Evolutionary conservation across 768 basidiomycete genomes (phyloP), one percentile per base, ranked within the genome.

Genomic region (Agaricus subrufescens): DNA sequence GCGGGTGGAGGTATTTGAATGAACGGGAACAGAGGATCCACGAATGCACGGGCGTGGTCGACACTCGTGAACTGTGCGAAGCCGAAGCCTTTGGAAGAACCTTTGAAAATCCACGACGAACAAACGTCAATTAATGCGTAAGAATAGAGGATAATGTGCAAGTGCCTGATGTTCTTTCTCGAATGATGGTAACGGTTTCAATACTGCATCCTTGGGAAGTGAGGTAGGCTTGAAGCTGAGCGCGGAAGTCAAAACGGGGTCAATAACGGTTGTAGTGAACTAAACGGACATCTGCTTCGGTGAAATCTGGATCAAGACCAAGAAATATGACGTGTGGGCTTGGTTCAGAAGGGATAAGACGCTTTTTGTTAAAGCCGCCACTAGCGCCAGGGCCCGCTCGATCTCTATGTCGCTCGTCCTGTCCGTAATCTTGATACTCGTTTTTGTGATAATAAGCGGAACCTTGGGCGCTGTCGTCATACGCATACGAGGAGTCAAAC

Each of bases 141-240:
- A 72, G 72, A 75, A 73, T 73, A 81, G 69, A 86, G 84, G 85
- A 80, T 83, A 88, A 88, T 77, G 75, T 87, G 84, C 81, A 90
- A 89, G 83, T 87, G 87, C 94, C 94, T 83, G 96, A 88, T 82
- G 85, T 81, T 85, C 90, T 90, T 71, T 98, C 96, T 79, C 91
- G 86, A 70, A 98, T 95, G 64, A 98, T 95, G 65, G 94, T 98
- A 66, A 91, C 89, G 57, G 88, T 87, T 74, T 92, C 89, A 65
- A 91, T 77, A 68, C 75, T 82, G 76, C 85, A 91, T 52, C 85
- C 85, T 65, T 86, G 76, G 58, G 80, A 80, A 62, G 79, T 75
- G 63, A 92, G 83, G 71, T 85, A 90, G 59, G 84, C 82, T 75
- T 91, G 86, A 66, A 94, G 81, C 91, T 93, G 48, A 34, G 34